Base-by-base conservation (phyloP, 352 stramenopile genomes). In the Phytopythium chamaehyphon region DNA sequence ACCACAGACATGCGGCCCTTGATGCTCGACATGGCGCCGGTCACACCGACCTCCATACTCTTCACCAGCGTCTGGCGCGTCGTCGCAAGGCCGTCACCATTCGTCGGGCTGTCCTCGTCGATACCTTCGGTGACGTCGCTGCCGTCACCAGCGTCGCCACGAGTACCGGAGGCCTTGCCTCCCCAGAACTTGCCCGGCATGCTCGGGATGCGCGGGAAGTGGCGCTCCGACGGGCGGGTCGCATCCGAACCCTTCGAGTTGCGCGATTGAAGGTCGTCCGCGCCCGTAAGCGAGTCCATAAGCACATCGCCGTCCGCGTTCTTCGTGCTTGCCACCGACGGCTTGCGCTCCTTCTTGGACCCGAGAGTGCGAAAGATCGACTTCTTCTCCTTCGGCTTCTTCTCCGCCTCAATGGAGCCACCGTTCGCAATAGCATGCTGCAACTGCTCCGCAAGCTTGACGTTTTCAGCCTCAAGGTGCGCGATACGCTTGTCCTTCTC, bases 361-460 rank as follows among this genome's bases (percentile, higher is more conserved):
- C 78, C 83, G n/a, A 91, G 58, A 47, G 79, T 90, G 50, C 83
- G 81, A 77, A 93, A 93, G 58, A 93, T 74, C 42, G 71, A 86
- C 23, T 80, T 80, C 63, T 88, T 88, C 55, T 70, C 59, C 22
- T 66, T 82, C 7, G 69, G 38, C 65, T 86, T 83, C 61, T 74
- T 83, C 42, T 69, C 62, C 10, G 62, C 56, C 22, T 83, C 71
- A 7, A 57, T 55, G 3, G 69, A 61, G n/a, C 79, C 66, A 40
- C 74, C 77, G 33, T 73, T 80, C 16, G 59, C 47, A 16, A 58
- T 44, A 16, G 73, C 22, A 1, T 69, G 54, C 49, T 73, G 61
- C 40, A 88, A 52, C 51, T 81, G 71, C 33, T 90, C 74, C n/a
- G 73, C 64, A 21, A 93, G 66, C 64, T 91, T 90, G 42, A 64